These are phyloP conservation scores for Suillus luteus DNA, from an alignment of 768 basidiomycete genomes.

Conservation along the genomic window DNA sequence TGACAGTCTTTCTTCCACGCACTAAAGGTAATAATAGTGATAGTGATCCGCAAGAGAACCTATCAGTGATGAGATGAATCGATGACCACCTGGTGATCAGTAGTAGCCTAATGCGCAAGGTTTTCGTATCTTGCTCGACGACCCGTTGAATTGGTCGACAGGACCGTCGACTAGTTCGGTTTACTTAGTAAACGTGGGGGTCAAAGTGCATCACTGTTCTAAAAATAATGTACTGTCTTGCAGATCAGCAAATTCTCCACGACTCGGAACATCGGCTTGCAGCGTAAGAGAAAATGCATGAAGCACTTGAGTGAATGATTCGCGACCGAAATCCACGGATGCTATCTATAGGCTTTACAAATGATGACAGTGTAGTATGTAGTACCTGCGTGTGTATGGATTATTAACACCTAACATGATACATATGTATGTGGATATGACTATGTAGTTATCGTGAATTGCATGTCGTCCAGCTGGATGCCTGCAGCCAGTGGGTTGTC, in stretches of 20 bases:
- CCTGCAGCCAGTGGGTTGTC: conserved; percentile 20
- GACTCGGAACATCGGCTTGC: too few species aligned
- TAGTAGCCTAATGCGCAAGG: too few species aligned
- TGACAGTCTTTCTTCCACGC: background rate
- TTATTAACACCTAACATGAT: conserved; percentile 12
- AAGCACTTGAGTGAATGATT: background rate
- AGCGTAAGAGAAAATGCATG: too few species aligned
- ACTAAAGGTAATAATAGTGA: background rate
- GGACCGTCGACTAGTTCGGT: too few species aligned
- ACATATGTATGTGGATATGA: conserved; percentile 13
- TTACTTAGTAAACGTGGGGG: too few species aligned
- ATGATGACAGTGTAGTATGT: background rate
- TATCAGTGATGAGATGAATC: background rate
- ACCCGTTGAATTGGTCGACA: too few species aligned
- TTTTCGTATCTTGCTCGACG: too few species aligned
- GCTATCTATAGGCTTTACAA: conserved; percentile 7
- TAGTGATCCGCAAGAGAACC: background rate
- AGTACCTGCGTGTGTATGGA: conserved; percentile 8
- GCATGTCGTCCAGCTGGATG: conserved; percentile 16
- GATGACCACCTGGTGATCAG: background rate
- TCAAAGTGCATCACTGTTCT: too few species aligned
- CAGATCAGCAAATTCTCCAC: too few species aligned
- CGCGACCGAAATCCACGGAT: background rate
- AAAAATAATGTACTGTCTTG: too few species aligned
- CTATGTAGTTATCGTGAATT: conserved; percentile 8